phyloP scores from a whole-genome alignment of 1,139 yeast genomes.

The Diutina mesorugosa region DNA sequence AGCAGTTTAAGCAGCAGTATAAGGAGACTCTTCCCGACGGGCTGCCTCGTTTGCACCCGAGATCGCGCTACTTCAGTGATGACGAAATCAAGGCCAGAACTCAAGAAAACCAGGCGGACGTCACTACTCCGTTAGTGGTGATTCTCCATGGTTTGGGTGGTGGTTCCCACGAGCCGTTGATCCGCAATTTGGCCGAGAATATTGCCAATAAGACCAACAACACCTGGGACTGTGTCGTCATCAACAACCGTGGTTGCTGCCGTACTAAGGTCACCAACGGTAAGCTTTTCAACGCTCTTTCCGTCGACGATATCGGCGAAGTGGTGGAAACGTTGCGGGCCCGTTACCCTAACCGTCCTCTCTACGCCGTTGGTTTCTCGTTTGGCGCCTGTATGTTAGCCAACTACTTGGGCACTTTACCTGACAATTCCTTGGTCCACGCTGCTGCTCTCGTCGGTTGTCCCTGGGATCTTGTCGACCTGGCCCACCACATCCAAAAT shows the following conservation, averaged over 20 bases:
- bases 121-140: constrained; percentile 48
- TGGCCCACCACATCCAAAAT: constrained; percentile 35
- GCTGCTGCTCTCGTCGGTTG: constrained; percentile 48
- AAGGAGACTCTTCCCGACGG: constrained; percentile 46
- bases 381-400: constrained; percentile 77
- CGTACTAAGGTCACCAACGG: constrained; percentile 70
- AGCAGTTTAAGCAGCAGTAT: constrained; percentile 35
- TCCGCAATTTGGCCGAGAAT: constrained; percentile 45
- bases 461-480: constrained; percentile 60
- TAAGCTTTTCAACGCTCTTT: constrained; percentile 58
- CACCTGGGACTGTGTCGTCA: constrained; percentile 51
- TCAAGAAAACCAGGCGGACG: constrained; percentile 13
- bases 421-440: constrained; percentile 37
- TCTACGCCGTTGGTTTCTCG: constrained; percentile 73
- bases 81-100: constrained; percentile 17
- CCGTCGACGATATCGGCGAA: constrained; percentile 62
- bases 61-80: constrained; percentile 58
- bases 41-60: constrained; percentile 66
- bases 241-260: constrained; percentile 82
- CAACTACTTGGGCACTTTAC: constrained; percentile 65
- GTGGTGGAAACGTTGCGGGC: constrained; percentile 39
- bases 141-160: constrained; percentile 82
- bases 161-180: constrained; percentile 82
- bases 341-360: constrained; percentile 57
- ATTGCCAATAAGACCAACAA: constrained; percentile 12